phyloP scores from a whole-genome alignment of 306 rosid genomes.

The Ziziphus jujuba region DNA sequence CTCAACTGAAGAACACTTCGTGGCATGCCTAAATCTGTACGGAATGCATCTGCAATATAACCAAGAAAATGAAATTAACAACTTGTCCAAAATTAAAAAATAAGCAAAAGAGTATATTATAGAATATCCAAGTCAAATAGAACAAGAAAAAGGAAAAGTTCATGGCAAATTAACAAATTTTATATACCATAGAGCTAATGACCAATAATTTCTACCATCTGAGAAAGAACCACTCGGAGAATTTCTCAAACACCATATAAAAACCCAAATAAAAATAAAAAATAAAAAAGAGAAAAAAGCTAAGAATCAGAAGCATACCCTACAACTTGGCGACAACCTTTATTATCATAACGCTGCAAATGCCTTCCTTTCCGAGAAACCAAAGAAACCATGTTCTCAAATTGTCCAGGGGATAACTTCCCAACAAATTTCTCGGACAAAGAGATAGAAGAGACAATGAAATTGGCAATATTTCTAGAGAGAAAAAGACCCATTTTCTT shows the following conservation, averaged over 20 bases:
- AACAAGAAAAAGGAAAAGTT: neutral
- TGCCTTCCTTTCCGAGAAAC: conserved; percentile 75
- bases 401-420: conserved; percentile 38
- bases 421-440: conserved; percentile 30
- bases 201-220: neutral
- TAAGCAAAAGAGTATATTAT: neutral
- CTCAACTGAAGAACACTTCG: conserved; percentile 27
- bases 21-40: conserved; percentile 55
- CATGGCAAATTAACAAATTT: neutral
- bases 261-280: neutral
- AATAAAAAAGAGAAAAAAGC: neutral
- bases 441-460: conserved; percentile 36
- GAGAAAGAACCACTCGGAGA: conserved; percentile 26
- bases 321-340: conserved; percentile 77
- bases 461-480: conserved; percentile 45
- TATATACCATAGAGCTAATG: neutral
- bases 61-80: neutral
- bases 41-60: conserved; percentile 75
- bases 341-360: conserved; percentile 67
- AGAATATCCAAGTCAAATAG: conserved; percentile 17
- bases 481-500: conserved; percentile 61
- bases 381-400: conserved; percentile 46
- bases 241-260: neutral
- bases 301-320: conserved; percentile 48
- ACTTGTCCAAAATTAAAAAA: neutral